Evolutionary conservation across 1,284 basidiomycete species (phyloP), one percentile per base, ranked within the genome.

Genomic region (Calocybe gambosa): DNA sequence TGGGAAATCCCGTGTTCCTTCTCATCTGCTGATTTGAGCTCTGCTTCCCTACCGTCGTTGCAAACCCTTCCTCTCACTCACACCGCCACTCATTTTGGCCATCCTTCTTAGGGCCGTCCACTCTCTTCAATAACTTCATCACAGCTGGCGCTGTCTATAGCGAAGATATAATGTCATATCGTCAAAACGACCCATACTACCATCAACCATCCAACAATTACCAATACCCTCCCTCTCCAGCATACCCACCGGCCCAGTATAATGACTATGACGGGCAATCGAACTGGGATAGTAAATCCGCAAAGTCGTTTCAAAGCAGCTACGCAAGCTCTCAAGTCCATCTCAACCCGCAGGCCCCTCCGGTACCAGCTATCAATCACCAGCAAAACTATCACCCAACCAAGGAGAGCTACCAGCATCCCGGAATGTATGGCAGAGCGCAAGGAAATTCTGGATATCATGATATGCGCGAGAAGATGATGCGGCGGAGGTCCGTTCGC

Each of bases 401-500:
- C 15, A 3, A 34, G 31, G 66, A 70, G 45, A 43, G 47, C n/a
- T 42, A 23, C 10, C 74, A 74, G 45, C 64, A 69, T 25, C 75
- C 74, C n/a, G 71, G 62, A 23, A 63, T 77, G 59, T 65, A 71
- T 41, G 42, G 38, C 16, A 66, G 69, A 51, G 70, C 73, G 44
- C 70, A 67, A 54, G 75, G 73, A 58, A 67, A 59, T 35, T 64
- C 70, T 16, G 88, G 85, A 16, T 91, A 84, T 67, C 80, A 78
- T 18, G 69, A 70, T 43, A 83, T 82, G 28, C 70, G 78, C 54
- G 85, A 89, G 52, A 84, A 85, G 62, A 75, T 89, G 64, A 78
- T 88, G 77, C 85, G 82, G 57, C 78, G 84, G 35, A 73, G 85
- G 45, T 87, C 88, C 31, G 75, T 91, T 45, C 80, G 85, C 55